Evolutionary conservation across 106 monocot genomes (phyloP), one percentile per base, ranked within the genome.

Genomic region (Gastrodia elata): DNA sequence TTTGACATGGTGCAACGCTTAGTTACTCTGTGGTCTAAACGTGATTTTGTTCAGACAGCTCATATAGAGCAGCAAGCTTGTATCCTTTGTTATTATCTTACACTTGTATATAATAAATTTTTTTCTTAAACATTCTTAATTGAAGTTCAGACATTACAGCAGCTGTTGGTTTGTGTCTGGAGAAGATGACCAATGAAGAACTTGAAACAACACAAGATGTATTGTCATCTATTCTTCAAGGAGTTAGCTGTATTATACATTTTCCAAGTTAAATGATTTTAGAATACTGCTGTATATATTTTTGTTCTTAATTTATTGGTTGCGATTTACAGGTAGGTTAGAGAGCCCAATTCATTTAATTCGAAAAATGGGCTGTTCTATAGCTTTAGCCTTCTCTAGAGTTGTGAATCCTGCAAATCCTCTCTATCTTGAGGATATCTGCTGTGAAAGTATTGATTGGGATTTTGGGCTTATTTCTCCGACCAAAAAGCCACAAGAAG

Each of bases 1-100:
- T 42, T 87, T 25, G 86, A 82, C 6, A 78, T 78, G 20, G 38
- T 87, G 59, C 88, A 84, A 41, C 80, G 59, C 43, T 65, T 93
- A 38, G 80, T 82, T 64, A 71, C 68, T 57, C 56, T 84, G 36
- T 98, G 98, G 98, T 93, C 88, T 61, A 93, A 84, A 70, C 81
- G 80, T 30, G 98, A 93, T 37, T 98, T 98, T 77, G 81, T 88
- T 74, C 98, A 89, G 76, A 80, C 93, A 72, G 79, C 90, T 52
- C 80, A 78, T 5, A 75, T 91, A 82, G 93, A 98, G 68, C 88
- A 98, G 72, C 98, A 98, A 87, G 93, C 98, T 81, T 98, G 98
- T 98, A 98, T 91, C 91, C 83, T 93, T 85, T 44, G 16, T 49
- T 18, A 22, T 76, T 58, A 34, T 27, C 15, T 24, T 44, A 4